Evolutionary conservation across 768 basidiomycete genomes (phyloP), one percentile per base, ranked within the genome.

Genomic region (Fistulinella prunicolor): DNA sequence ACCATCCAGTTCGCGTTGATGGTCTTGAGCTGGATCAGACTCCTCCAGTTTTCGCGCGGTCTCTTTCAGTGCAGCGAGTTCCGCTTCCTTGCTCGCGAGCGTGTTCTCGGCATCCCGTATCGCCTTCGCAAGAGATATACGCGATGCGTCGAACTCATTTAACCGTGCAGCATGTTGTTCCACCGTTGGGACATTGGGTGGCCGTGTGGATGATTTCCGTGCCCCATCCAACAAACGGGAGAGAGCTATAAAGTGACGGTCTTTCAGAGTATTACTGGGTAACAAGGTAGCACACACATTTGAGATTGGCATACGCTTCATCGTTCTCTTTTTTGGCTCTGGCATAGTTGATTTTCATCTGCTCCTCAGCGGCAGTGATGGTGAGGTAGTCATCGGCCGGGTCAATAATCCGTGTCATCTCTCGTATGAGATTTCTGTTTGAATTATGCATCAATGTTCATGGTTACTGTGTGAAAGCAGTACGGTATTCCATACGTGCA

Each of bases 361-460:
- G 81, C 49, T 89, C 82, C 56, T 90, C 86, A 8, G 86, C 82
- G 7, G 77, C 80, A 14, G 82, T 80, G 41, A 91, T 86, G 12
- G 85, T 83, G 48, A 85, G 68, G 61, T 82, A 89, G 64, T 91
- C 89, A 44, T 89, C 86, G 36, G 85, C 83, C 10, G 86, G 85
- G 58, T 87, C 82, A 46, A 91, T 86, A 48, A 89, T 82, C 4
- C 78, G 75, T 26, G 78, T 70, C 78, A 89, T 86, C 50, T 82
- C 82, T 53, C 74, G 76, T 38, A 89, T 81, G 16, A 83, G 78
- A 54, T 83, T 82, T 41, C 86, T 89, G 51, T 29, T 39, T 29
- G 13, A 14, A 7, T 39, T 37, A 40, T n/a, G 10, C 22, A 21
- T 61, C 21, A 62, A 40, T n/a, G 3, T 30, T 12, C 32, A 13